Evolutionary conservation across 2,329 filamentous ascomycete species (phyloP).

Genomic region (Xylariaceae sp.): DNA sequence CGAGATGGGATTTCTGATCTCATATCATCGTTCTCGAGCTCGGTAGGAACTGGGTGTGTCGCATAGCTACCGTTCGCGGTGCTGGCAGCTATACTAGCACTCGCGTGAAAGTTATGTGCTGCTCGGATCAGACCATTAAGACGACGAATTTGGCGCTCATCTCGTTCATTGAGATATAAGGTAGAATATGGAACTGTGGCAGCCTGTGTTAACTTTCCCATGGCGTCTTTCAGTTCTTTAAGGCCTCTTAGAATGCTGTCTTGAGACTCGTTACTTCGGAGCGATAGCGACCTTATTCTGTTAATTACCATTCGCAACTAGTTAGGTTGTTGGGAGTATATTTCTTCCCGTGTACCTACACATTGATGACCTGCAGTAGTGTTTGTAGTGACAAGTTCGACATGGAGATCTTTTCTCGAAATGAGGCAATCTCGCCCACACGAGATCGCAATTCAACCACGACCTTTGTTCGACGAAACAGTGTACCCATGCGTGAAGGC

Average conservation of each 20-base stretch:
- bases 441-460: slow-evolving; percentile 27
- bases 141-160: slow-evolving; percentile 22
- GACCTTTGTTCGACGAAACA: slow-evolving; percentile 24
- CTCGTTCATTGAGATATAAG: slow-evolving; percentile 24
- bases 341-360: slow-evolving; percentile 20
- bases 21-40: slow-evolving; percentile 22
- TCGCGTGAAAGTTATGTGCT: slow-evolving; percentile 27
- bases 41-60: slow-evolving; percentile 22
- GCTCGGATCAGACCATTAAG: slow-evolving; percentile 24
- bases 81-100: slow-evolving; percentile 26
- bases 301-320: neutral
- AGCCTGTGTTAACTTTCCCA: slow-evolving; percentile 26
- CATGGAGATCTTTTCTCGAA: slow-evolving; percentile 30
- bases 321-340: neutral
- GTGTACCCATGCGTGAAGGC: slow-evolving; percentile 21
- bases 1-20: slow-evolving; percentile 13
- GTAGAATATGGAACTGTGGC: slow-evolving; percentile 26
- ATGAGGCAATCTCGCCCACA: slow-evolving; percentile 25
- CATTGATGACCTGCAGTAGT: slow-evolving; percentile 27
- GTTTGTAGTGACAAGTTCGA: slow-evolving; percentile 27
- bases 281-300: slow-evolving; percentile 22
- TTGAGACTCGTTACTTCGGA: slow-evolving; percentile 26
- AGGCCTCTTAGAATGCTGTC: slow-evolving; percentile 26
- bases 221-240: slow-evolving; percentile 26
- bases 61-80: slow-evolving; percentile 17